Conservation (phyloP, 805 yeast genomes). For the Yarrowia yakushimensis region DNA sequence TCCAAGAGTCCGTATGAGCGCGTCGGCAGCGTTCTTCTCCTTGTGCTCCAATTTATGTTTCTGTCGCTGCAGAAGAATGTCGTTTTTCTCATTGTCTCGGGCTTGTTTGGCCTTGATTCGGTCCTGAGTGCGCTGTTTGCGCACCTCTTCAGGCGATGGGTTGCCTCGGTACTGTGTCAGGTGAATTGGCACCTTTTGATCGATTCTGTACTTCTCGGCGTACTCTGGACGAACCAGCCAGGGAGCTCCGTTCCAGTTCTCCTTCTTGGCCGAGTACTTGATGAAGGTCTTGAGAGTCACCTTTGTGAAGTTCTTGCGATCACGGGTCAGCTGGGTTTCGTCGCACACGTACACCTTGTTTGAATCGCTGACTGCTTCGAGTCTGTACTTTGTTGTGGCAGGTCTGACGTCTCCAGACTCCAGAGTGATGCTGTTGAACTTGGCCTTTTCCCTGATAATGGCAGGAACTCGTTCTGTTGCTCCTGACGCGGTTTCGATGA, state of each 20-base stretch:
- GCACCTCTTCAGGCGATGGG: slow-evolving; percentile 23
- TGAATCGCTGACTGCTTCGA: slow-evolving; percentile 49
- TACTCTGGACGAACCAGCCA: slow-evolving; percentile 86
- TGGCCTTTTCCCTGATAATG: slow-evolving; percentile 78
- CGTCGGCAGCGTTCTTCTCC: slow-evolving; percentile 20
- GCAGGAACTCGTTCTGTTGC: slow-evolving; percentile 48
- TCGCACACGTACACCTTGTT: slow-evolving; percentile 65
- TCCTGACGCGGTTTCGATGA: not conserved
- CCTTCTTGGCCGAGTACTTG: slow-evolving; percentile 71
- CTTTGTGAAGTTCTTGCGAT: slow-evolving; percentile 83
- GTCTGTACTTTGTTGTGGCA: slow-evolving; percentile 66
- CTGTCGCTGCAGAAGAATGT: not conserved
- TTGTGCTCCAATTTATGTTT: slow-evolving; percentile 5
- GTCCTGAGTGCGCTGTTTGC: slow-evolving; percentile 24
- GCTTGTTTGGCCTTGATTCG: slow-evolving; percentile 23
- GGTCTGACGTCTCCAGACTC: slow-evolving; percentile 43
- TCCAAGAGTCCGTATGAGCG: not conserved
- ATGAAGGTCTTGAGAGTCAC: slow-evolving; percentile 85
- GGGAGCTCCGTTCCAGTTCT: slow-evolving; percentile 86
- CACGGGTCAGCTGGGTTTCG: slow-evolving; percentile 70
- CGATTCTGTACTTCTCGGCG: slow-evolving; percentile 64
- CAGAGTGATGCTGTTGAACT: slow-evolving; percentile 45
- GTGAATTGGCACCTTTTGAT: slow-evolving; percentile 35
- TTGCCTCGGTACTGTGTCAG: slow-evolving; percentile 28
- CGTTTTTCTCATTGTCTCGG: slow-evolving; percentile 10